Evolutionary conservation across 805 yeast genomes (phyloP).

Genomic region (Sungouiella thailandica): DNA sequence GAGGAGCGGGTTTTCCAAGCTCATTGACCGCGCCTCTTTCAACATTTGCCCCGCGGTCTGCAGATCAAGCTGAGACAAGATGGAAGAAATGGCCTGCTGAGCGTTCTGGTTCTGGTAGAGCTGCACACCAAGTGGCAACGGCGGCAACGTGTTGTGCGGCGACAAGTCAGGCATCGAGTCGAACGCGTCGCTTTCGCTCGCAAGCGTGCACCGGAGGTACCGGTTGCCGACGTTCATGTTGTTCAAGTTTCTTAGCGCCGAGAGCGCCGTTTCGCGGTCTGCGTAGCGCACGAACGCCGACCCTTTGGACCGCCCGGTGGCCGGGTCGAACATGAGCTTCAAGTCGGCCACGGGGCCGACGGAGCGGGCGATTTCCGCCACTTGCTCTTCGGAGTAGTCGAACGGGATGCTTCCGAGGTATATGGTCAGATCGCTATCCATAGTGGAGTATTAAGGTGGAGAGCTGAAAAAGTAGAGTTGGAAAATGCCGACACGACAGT

Average conservation of each 20-base stretch:
- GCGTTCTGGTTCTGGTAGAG: slow-evolving; percentile 36
- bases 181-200: slow-evolving; percentile 40
- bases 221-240: slow-evolving; percentile 73
- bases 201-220: slow-evolving; percentile 67
- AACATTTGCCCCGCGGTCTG: slow-evolving; percentile 45
- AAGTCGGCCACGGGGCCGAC: slow-evolving; percentile 83
- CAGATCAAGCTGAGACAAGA: slow-evolving; percentile 44
- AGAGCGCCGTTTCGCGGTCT: slow-evolving; percentile 80
- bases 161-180: slow-evolving; percentile 15
- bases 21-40: slow-evolving; percentile 23
- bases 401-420: slow-evolving; percentile 87
- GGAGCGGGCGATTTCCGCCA: slow-evolving; percentile 75
- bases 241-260: slow-evolving; percentile 86
- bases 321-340: slow-evolving; percentile 77
- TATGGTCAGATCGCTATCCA: slow-evolving; percentile 29
- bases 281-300: slow-evolving; percentile 82
- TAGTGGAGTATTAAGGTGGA: not conserved
- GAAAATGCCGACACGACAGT: not conserved
- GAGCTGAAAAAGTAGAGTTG: not conserved
- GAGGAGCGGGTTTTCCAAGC: slow-evolving; percentile 46
- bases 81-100: slow-evolving; percentile 34
- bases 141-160: slow-evolving; percentile 27
- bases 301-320: slow-evolving; percentile 88
- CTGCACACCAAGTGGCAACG: slow-evolving; percentile 39
- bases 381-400: slow-evolving; percentile 91